A percentile compares a stretch with the other conserved stretches of the same genome.
Evolutionary conservation across 2,329 filamentous ascomycete species (phyloP).

Genomic region (Capronia epimyces): DNA sequence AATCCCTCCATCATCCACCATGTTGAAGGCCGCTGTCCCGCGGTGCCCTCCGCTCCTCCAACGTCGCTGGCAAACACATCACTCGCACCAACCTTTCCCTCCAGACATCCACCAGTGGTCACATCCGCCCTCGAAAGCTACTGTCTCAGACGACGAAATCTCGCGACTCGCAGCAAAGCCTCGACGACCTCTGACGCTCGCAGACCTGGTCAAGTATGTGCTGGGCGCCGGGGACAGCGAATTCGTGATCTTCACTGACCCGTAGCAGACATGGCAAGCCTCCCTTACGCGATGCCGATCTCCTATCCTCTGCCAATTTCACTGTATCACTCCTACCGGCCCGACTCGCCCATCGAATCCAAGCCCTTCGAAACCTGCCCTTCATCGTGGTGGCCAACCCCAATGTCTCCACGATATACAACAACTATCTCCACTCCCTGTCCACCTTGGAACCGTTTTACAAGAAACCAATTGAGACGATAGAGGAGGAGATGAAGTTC

Average conservation of each 20-base stretch:
- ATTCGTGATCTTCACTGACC: conserved; percentile 11
- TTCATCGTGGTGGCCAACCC: conserved; percentile 99
- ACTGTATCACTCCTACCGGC: conserved; percentile 87
- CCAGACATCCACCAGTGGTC: conserved; percentile 23
- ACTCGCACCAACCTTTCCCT: conserved; percentile 18
- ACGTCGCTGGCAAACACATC: conserved; percentile 17
- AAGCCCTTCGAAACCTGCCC: conserved; percentile 84
- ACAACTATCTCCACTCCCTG: conserved; percentile 90
- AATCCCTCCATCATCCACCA: background rate
- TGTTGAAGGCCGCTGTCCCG: conserved; percentile 15
- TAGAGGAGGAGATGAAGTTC: conserved; percentile 85
- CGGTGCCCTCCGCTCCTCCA: conserved; percentile 9
- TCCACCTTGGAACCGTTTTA: conserved; percentile 84
- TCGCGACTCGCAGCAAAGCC: conserved; percentile 69
- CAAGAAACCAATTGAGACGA: conserved; percentile 62
- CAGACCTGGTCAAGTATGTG: conserved; percentile 76
- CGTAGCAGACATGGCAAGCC: conserved; percentile 63
- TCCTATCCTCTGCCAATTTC: conserved; percentile 91
- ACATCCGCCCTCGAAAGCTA: conserved; percentile 42
- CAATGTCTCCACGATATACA: conserved; percentile 88
- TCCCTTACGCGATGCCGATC: conserved; percentile 70
- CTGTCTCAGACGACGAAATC: conserved; percentile 68
- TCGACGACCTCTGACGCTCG: conserved; percentile 75
- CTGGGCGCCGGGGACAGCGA: background rate
- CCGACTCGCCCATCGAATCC: conserved; percentile 86